Evolutionary conservation across 1,284 basidiomycete genomes (phyloP).

Genomic region (Inonotus obliquus): DNA sequence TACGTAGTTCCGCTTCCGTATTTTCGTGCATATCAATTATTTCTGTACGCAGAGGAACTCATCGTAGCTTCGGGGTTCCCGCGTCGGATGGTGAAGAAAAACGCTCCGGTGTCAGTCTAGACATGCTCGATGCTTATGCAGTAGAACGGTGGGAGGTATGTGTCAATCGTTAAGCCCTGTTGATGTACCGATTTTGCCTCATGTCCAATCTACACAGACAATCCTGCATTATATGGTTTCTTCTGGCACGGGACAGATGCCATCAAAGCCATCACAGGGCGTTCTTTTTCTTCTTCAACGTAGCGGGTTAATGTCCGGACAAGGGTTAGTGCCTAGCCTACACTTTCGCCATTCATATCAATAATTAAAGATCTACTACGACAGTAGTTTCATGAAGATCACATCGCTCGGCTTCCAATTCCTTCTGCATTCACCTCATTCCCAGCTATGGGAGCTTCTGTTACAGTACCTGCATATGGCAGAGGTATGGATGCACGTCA

Average conservation of each 20-base stretch:
- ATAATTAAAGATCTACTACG: constrained; percentile 24
- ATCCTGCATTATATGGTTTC: constrained; percentile 99
- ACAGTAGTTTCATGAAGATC: constrained; percentile 66
- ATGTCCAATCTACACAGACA: constrained; percentile 48
- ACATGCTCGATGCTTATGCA: constrained; percentile 80
- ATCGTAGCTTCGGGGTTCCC: constrained; percentile 87
- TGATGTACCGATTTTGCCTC: constrained; percentile 5
- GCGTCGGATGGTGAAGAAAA: constrained; percentile 57
- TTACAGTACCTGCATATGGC: constrained; percentile 85
- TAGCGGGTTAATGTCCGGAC: constrained; percentile 80
- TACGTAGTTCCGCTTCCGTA: constrained; percentile 36
- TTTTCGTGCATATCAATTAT: background rate
- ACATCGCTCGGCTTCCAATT: constrained; percentile 98
- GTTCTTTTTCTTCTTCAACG: constrained; percentile 82
- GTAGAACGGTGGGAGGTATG: constrained; percentile 90
- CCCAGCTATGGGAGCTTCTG: constrained; percentile 95
- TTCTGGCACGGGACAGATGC: constrained; percentile 69
- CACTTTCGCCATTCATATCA: constrained; percentile 4
- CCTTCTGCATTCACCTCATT: constrained; percentile 92
- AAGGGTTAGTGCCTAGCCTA: constrained; percentile 39
- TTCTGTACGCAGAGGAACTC: constrained; percentile 62
- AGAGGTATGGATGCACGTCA: constrained; percentile 46
- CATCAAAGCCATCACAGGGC: constrained; percentile 69
- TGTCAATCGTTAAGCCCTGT: constrained; percentile 22
- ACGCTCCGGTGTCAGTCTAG: constrained; percentile 47